Base-by-base conservation (phyloP, 1,284 basidiomycete genomes). In the Gymnopus androsaceus region DNA sequence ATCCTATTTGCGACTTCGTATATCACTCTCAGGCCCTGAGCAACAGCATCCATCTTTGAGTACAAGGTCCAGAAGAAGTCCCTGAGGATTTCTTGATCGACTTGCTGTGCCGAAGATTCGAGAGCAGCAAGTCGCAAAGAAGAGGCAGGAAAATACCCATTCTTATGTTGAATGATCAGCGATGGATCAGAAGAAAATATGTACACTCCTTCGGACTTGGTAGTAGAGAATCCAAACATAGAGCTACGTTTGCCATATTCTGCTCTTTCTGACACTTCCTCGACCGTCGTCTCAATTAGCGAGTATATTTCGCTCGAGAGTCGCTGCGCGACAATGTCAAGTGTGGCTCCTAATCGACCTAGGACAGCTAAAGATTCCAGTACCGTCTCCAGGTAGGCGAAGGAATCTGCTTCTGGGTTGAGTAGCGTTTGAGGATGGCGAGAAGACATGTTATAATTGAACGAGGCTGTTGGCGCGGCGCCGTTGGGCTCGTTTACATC, bases 41-140 rank as follows among this genome's bases (percentile, higher is more conserved):
- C 81, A n/a, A 98, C 91, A 19, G 97, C 97, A 65, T 95, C 90
- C 51, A 99, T 72, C 72, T 99, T 99, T 4, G 95, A 97, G 69
- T 94, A 99, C 15, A 98, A 71, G 3, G 97, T 98, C 95, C 96
- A 99, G 72, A 99, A 98, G 34, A 99, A 79, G 72, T 99, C 97
- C 58, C 81, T 82, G 51, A 98, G 71, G n/a, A 90, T 85, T 64
- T 95, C 91, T 59, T 93, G 88, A 69, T 97, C 88, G 34, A 82
- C 74, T 48, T 86, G 81, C 63, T 90, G 91, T 6, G 83, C 82
- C 28, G 84, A 84, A 3, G 86, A 86, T 65, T 95, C 90, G 61
- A 95, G 72, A 6, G 90, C 84, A 30, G 88, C 80, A n/a, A 94
- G 78, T 27, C 92, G 81, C 48, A 95, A 69, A 30, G 70, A 70